Base-by-base conservation (phyloP, 345 rosid species). In the Rhizophora mangle region DNA sequence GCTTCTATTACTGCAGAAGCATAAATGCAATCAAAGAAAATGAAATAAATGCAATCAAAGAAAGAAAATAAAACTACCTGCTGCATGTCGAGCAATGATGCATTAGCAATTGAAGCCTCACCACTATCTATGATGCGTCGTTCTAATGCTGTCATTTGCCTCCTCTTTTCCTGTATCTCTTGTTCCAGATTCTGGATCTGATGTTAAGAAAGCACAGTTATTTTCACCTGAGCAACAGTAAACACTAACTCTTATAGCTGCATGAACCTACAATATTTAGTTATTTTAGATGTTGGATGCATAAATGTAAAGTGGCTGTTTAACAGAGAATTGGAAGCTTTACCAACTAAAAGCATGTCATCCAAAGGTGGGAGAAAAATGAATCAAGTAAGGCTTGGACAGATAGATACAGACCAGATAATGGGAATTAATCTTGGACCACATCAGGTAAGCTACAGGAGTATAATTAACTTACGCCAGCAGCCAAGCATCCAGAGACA, bases 11-110 rank as follows among this genome's bases (percentile, higher is more conserved):
- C 26, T 8, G 10, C 5, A 6, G 29, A 56, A 16, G 19, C 27
- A 56, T 56, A 24, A 56, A 56, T 24, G 60, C 13, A 21, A 56
- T 56, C 29, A 55, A 64, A 58, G 30, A 24, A 76, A 46, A 24
- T 24, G 24, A 24, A 24, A 56, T 56, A 24, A 56, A 56, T 24
- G 60, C 13, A 21, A 56, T 56, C 29, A 55, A 64, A 58, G 26
- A 24, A 76, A 46, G 72, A 60, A 70, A 27, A 13, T 30, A 56
- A 70, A 72, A 74, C 21, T 76, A 90, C 99, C 98, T 90, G 97
- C 82, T 96, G 99, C 98, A 89, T 92, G 73, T 96, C 98, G 63
- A 92, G 88, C 67, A 88, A 52, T 27, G 99, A 92, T 65, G 96
- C 93, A 80, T 96, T 90, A 68, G 97, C 85, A 70, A 92, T 80